Evolutionary conservation across 2,329 filamentous ascomycete genomes (phyloP).

Genomic region (Trichoderma simmonsii): DNA sequence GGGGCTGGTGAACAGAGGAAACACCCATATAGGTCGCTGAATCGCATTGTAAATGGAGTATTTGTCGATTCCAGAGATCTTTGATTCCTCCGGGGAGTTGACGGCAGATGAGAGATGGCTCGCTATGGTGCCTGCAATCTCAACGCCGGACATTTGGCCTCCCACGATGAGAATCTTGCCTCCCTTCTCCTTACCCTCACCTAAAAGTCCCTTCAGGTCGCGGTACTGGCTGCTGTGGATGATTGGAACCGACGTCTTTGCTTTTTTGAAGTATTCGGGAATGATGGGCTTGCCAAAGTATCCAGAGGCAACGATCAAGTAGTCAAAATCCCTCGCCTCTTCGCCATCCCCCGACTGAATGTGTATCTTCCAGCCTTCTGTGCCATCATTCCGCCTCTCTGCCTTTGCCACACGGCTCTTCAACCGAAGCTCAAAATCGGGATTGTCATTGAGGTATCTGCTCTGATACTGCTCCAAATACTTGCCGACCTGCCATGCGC

Average conservation of each 20-base stretch:
- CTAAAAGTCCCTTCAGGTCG: conserved; percentile 49
- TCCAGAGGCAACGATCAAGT: conserved; percentile 69
- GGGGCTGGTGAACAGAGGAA: conserved; percentile 57
- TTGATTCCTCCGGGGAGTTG: conserved; percentile 47
- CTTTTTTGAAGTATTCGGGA: conserved; percentile 41
- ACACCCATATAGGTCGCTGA: conserved; percentile 68
- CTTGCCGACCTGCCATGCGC: conserved; percentile 70
- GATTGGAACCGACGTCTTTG: conserved; percentile 43
- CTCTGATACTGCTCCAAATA: conserved; percentile 66
- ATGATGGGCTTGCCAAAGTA: conserved; percentile 66
- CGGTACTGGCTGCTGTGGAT: conserved; percentile 69
- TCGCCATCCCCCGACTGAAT: conserved; percentile 35
- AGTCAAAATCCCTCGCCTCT: conserved; percentile 59
- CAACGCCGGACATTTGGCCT: conserved; percentile 78
- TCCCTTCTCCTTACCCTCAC: conserved; percentile 34
- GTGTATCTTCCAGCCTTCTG: conserved; percentile 43
- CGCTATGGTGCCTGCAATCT: conserved; percentile 71
- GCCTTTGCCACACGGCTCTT: conserved; percentile 46
- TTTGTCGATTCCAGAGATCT: conserved; percentile 42
- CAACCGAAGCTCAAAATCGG: conserved; percentile 45
- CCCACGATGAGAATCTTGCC: conserved; percentile 72
- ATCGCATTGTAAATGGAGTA: conserved; percentile 66
- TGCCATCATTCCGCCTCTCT: conserved; percentile 32
- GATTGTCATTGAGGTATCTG: conserved; percentile 49
- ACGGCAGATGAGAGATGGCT: conserved; percentile 64